Percentiles rank a stretch among this genome's conserved stretches.
Evolutionary conservation across 495 filamentous ascomycete species (phyloP).

Genomic region (Aspergillus sclerotioniger): DNA sequence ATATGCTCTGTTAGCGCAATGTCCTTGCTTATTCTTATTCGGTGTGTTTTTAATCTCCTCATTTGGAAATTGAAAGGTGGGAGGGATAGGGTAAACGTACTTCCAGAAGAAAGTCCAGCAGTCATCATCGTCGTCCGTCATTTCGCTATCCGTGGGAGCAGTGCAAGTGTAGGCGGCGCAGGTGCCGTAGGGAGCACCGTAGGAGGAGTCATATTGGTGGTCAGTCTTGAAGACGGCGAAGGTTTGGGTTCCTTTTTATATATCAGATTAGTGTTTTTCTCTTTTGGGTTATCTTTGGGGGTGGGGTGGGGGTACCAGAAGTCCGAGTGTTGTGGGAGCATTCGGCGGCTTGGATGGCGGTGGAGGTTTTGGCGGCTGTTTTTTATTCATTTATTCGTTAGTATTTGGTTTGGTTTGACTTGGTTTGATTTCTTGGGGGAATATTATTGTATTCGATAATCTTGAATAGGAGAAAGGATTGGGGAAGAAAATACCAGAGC

Average conservation of each 20-base stretch:
- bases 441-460: too few species aligned
- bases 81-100: conserved; percentile 4
- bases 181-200: conserved; percentile 38
- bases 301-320: conserved; percentile 9
- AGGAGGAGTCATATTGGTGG: conserved; percentile 31
- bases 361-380: conserved; percentile 32
- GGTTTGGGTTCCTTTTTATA: conserved; percentile 24
- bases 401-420: too few species aligned
- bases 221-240: conserved; percentile 37
- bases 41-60: too few species aligned
- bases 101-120: conserved; percentile 41
- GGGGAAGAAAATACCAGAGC: conserved; percentile 17
- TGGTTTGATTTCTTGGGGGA: neutral
- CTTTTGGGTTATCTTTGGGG: neutral
- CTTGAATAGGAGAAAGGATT: too few species aligned
- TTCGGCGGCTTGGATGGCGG: conserved; percentile 38
- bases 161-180: conserved; percentile 38
- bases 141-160: conserved; percentile 21
- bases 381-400: neutral
- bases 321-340: conserved; percentile 41
- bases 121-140: conserved; percentile 25
- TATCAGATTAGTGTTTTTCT: neutral
- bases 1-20: neutral
- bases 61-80: too few species aligned
- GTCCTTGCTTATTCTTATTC: too few species aligned